Evolutionary conservation across 2,329 filamentous ascomycete genomes (phyloP), one percentile per base, ranked within the genome.

Genomic region (Arthrobotrys entomopaga): DNA sequence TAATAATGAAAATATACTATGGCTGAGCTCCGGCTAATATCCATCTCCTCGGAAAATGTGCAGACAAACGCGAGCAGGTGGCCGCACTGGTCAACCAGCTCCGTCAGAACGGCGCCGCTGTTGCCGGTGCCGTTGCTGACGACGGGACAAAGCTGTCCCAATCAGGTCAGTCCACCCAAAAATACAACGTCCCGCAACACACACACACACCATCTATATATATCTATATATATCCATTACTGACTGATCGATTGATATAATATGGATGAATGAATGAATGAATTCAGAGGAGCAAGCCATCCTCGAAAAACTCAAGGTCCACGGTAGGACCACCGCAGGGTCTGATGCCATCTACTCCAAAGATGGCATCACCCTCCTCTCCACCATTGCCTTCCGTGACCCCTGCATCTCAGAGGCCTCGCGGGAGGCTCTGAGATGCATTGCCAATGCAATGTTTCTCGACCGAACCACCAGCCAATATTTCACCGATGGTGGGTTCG

Each of bases 361-460:
- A 24, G 50, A 96, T 91, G 92, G 92, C 13, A 90, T 97, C 57
- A 84, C 86, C 70, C 90, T 88, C 52, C 84, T 98, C 59, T 89
- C 94, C 84, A 91, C 90, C 2, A 91, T 97, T 78, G 86, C 91
- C 57, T 56, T 64, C 15, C 87, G 86, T 75, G 83, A 85, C 24
- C 88, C 87, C 2, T 34, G 29, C 29, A 83, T 83, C 29, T 85
- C 85, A 7, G 88, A 75, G 13, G 65, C 89, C 0, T 90, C 90
- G 1, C 88, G 89, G 67, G 91, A 93, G 79, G 93, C 89, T 0
- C 83, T 97, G 43, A 87, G 92, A 78, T 93, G 92, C 78, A 82
- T 98, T 54, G 93, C 92, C 78, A 98, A 98, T 81, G 89, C 92
- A 7, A 83, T 97, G 79, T 84, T 96, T 0, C 85, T 96, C 16